A percentile compares a stretch with the other conserved stretches of the same genome.
Evolutionary conservation across 1,284 basidiomycete genomes (phyloP).

Genomic region (Rhodotorula sp.): DNA sequence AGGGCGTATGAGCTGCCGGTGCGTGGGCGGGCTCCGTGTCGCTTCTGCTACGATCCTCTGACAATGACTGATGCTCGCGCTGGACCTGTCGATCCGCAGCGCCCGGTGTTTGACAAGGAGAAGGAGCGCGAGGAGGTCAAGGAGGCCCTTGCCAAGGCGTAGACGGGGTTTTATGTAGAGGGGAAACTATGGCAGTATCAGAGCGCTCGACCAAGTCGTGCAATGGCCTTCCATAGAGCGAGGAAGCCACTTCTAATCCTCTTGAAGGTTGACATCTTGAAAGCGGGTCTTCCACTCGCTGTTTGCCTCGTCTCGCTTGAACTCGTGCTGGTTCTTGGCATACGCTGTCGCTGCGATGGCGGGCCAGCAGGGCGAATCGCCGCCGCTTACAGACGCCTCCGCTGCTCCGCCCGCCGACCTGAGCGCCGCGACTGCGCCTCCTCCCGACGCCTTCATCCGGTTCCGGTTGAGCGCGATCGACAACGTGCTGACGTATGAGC

Average conservation of each 20-base stretch:
- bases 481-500: constrained; percentile 15
- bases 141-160: constrained; percentile 12
- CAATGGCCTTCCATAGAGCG: too few species aligned
- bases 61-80: background rate
- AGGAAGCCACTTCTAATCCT: too few species aligned
- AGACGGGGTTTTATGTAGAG: background rate
- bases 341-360: background rate
- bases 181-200: too few species aligned
- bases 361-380: background rate
- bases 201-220: too few species aligned
- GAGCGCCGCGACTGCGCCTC: constrained; percentile 2
- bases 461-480: constrained; percentile 31
- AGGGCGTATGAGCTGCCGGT: constrained; percentile 34
- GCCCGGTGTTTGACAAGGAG: constrained; percentile 62
- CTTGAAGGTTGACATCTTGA: too few species aligned
- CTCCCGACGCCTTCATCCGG: constrained; percentile 26
- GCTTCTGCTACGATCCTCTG: background rate
- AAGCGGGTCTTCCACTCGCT: too few species aligned
- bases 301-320: too few species aligned
- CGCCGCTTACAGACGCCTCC: background rate
- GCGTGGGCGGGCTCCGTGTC: background rate
- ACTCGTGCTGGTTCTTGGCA: background rate
- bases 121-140: constrained; percentile 52
- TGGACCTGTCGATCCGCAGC: background rate
- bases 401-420: constrained; percentile 1